Evolutionary conservation across 2,329 filamentous ascomycete genomes (phyloP), one percentile per base, ranked within the genome.

Genomic region (Rutstroemia sydowiana): DNA sequence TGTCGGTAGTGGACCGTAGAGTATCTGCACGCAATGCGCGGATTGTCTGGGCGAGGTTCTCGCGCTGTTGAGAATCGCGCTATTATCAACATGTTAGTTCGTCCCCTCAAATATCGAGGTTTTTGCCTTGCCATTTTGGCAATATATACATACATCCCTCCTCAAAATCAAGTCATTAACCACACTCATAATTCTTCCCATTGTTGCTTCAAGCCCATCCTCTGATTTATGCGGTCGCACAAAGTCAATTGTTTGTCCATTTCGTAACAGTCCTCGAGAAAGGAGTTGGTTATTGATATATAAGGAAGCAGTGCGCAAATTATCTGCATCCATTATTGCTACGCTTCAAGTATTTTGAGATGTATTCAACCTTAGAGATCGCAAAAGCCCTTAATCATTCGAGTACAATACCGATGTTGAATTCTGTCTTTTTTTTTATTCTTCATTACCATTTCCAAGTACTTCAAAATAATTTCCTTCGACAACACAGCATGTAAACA

Each of bases 91-190:
- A n/a, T 11, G 28, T 53, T 28, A 53, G 42, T 43, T 28, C 52
- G 9, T 16, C 7, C 18, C 14, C 20, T 10, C 14, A 23, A 16
- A 8, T 26, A 14, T 18, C 30, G 20, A 10, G 8, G 31, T n/a
- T 46, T 52, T 20, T 37, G n/a, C 14, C 14, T 37, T 32, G 37
- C 11, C 30, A 41, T 45, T 32, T 30, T 5, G 21, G 44, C 51
- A 13, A 20, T 3, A 16, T 16, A 20, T 13, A 74, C 82, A 62
- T 74, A 95, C 89, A 68, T 98, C 93, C 74, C 91, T 82, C 59
- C 91, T 81, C 55, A 96, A 69, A 54, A 98, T 88, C 61, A 98
- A 71, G 66, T 98, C 93, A 69, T 98, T 95, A 45, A 98, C 82
- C 21, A 98, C 78, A 65, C 92, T 87, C 71, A 98, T 95, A 61